Evolutionary conservation across 495 filamentous ascomycete genomes (phyloP), one percentile per base, ranked within the genome.

Genomic region (Xylaria acuta): DNA sequence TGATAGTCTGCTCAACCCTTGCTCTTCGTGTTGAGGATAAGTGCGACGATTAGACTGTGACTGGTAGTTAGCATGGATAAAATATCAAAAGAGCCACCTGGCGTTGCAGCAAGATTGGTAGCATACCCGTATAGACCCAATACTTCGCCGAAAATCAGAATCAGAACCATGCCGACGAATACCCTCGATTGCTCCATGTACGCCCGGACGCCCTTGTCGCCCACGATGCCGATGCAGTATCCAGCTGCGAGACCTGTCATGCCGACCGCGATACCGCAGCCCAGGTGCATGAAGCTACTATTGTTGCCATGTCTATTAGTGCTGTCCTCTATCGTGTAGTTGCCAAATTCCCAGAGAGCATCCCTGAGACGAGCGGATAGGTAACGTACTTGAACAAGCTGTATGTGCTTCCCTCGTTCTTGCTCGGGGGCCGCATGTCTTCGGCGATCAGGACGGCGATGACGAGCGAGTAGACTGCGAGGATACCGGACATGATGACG

Each of bases 401-500:
- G 81, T 95, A 95, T 74, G 86, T 82, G 47, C 47, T 27, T 30
- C 69, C 69, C 20, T 65, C 69, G 64, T 87, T 79, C 51, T 87
- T 84, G 18, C 73, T 75, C 25, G 91, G 89, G 11, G 94, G 93
- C 8, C 83, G 84, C 79, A 98, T 87, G 75, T 95, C 92, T 75
- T 91, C 90, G 20, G 94, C 92, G 79, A 98, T 98, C 41, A 99
- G 88, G 76, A 99, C 96, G 22, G 95, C 90, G 74, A 99, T 93
- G 74, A 99, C 96, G 58, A 99, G 92, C 45, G 94, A 90, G 84
- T 99, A 99, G 74, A 99, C 97, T 45, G 96, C 96, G 75, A 99
- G 94, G 79, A 99, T 99, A 88, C 96, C 96, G 79, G 96, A 97
- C 96, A 99, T 99, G 85, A 99, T 93, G 74, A 98, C 95, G 67